Evolutionary conservation across 805 yeast genomes (phyloP), one percentile per base, ranked within the genome.

Genomic region (Teunomyces cretensis): DNA sequence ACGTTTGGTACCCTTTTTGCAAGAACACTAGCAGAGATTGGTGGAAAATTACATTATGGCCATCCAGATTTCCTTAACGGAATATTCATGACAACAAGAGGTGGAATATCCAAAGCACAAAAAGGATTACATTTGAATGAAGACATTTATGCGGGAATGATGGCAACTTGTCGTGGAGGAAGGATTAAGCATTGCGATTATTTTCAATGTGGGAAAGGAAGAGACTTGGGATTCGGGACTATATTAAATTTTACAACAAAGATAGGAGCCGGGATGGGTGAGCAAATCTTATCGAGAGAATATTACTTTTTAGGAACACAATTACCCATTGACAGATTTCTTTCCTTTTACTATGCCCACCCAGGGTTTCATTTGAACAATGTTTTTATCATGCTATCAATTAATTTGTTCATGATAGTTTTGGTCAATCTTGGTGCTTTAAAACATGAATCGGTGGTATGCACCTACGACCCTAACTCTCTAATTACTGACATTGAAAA

Each of bases 221-320:
- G 98, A 63, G 98, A 92, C 70, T 70, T 92, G 44, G 98, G 98
- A 2, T 92, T 92, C 67, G 86, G 90, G 1, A 88, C 97, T 0
- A 90, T 92, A 52, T 72, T 92, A 54, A 92, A 91, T 60, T 92
- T 92, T 70, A 92, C 97, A 0, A 86, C 96, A 2, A 92, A 92
- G 68, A 91, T 92, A 61, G 98, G 98, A 2, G 94, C 96, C 35
- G 98, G 98, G 41, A 92, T 92, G 98, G 98, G 98, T 7, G 98
- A 92, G 62, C 98, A 92, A 64, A 78, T 91, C 64, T 68, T 92
- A 28, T 88, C 96, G 5, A 77, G 98, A 57, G 98, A 92, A 58
- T 89, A 91, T 65, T 92, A 84, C 62, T 89, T 88, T 64, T 65
- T 92, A 48, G 97, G 98, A 1, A 88, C 96, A 2, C 88, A 83